Conservation (phyloP, 2,329 filamentous ascomycete genomes). For the Fusarium setosum region DNA sequence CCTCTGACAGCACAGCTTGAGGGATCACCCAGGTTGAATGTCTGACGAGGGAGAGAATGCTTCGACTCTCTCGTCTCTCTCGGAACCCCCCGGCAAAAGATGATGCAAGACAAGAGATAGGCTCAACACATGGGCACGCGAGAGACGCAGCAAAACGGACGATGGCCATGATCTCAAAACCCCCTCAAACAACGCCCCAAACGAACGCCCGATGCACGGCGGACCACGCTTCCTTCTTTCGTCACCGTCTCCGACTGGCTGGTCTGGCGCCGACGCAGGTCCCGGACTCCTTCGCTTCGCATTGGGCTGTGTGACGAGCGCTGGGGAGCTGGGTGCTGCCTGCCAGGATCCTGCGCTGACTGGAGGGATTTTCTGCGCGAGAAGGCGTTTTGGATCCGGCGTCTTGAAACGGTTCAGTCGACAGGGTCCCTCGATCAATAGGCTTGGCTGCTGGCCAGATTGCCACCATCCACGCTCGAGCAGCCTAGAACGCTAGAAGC, state of each 20-base stretch:
- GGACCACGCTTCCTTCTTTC: conserved; percentile 3
- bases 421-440: conserved; percentile 26
- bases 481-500: conserved; percentile 25
- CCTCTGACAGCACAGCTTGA: too few relatives aligned
- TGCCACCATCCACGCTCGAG: conserved; percentile 22
- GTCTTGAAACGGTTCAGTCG: conserved; percentile 23
- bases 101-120: conserved; percentile 27
- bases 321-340: conserved; percentile 15
- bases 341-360: conserved; percentile 29
- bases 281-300: conserved; percentile 4
- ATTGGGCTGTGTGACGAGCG: conserved; percentile 30
- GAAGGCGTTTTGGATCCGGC: conserved; percentile 33
- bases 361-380: conserved; percentile 31
- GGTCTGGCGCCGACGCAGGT: conserved; percentile 35
- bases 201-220: neutral
- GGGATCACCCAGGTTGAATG: too few relatives aligned
- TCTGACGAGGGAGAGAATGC: neutral
- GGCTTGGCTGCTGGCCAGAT: conserved; percentile 11
- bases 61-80: neutral
- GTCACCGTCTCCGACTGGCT: conserved; percentile 26
- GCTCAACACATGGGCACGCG: conserved; percentile 10
- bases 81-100: neutral
- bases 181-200: neutral
- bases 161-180: neutral
- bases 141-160: conserved; percentile 5